phyloP scores from a whole-genome alignment of 805 yeast species.

The Kodamaea laetipori region DNA sequence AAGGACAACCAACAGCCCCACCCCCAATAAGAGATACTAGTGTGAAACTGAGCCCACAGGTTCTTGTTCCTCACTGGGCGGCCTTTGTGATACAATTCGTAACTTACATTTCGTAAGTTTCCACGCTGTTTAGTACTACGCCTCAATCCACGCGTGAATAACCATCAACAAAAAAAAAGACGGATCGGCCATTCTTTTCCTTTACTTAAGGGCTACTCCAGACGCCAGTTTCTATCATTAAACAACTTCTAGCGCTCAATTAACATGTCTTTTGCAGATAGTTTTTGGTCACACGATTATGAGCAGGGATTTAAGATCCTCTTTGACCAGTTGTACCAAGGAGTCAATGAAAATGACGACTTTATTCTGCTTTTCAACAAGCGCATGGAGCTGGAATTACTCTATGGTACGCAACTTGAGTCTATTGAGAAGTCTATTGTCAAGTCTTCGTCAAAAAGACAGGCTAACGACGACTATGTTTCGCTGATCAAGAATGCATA shows the following conservation, averaged over 20 bases:
- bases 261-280: constrained; percentile 65
- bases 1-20: too few relatives aligned
- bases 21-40: too few relatives aligned
- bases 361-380: constrained; percentile 64
- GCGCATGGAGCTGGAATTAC: constrained; percentile 70
- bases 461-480: constrained; percentile 55
- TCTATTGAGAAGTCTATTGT: constrained; percentile 42
- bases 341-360: constrained; percentile 70
- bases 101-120: too few relatives aligned
- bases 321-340: constrained; percentile 57
- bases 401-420: constrained; percentile 60
- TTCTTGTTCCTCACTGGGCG: too few relatives aligned
- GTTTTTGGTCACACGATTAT: constrained; percentile 76
- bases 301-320: constrained; percentile 52
- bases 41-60: too few relatives aligned
- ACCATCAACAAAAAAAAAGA: too few relatives aligned
- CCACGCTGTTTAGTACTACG: background rate
- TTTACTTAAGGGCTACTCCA: too few relatives aligned
- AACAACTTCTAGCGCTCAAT: too few relatives aligned
- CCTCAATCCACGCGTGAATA: background rate
- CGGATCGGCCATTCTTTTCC: too few relatives aligned
- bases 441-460: constrained; percentile 41
- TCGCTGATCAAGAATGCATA: constrained; percentile 65
- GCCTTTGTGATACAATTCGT: too few relatives aligned
- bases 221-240: too few relatives aligned